These are phyloP conservation scores for Gaertneriomyces semiglobifer DNA, from an alignment of 192 early-diverging fungal genomes.

Conservation along the genomic window DNA sequence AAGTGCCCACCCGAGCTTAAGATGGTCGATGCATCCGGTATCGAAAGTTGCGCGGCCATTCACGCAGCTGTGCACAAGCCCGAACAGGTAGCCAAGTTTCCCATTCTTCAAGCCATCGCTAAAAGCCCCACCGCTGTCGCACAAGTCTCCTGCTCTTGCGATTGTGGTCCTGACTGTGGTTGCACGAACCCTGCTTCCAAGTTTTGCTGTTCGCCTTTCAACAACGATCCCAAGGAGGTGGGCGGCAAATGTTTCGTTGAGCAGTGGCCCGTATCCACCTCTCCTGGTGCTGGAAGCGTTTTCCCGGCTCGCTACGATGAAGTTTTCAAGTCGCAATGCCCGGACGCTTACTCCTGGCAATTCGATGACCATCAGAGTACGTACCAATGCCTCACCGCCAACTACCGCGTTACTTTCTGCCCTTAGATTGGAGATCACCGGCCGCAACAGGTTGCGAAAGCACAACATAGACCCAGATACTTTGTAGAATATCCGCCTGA, in stretches of 20 bases:
- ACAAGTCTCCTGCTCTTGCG: conserved; percentile 25
- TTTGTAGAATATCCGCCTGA: no score
- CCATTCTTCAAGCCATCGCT: conserved; percentile 9
- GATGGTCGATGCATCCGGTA: neutral
- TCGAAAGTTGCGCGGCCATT: conserved; percentile 9
- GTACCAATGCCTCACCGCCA: conserved; percentile 24
- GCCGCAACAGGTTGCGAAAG: no score
- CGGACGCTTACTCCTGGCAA: conserved; percentile 38
- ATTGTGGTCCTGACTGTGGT: conserved; percentile 19
- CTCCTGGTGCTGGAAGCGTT: conserved; percentile 13
- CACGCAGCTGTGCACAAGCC: neutral
- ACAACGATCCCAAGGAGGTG: conserved; percentile 9
- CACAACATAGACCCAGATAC: no score
- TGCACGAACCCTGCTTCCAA: conserved; percentile 20
- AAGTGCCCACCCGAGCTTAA: conserved; percentile 11
- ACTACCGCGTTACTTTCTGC: conserved; percentile 19
- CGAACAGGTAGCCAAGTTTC: neutral
- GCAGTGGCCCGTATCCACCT: conserved; percentile 12
- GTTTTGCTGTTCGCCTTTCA: conserved; percentile 28
- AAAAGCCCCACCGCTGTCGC: conserved; percentile 17
- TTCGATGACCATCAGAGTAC: conserved; percentile 38
- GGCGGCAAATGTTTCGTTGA: conserved; percentile 22
- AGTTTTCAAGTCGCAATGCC: conserved; percentile 36
- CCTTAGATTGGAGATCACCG: neutral
- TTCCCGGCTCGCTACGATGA: conserved; percentile 32